Percentiles rank a stretch among this genome's conserved stretches.
Conservation (phyloP, 345 rosid genomes). For the Syzygium aqueum region DNA sequence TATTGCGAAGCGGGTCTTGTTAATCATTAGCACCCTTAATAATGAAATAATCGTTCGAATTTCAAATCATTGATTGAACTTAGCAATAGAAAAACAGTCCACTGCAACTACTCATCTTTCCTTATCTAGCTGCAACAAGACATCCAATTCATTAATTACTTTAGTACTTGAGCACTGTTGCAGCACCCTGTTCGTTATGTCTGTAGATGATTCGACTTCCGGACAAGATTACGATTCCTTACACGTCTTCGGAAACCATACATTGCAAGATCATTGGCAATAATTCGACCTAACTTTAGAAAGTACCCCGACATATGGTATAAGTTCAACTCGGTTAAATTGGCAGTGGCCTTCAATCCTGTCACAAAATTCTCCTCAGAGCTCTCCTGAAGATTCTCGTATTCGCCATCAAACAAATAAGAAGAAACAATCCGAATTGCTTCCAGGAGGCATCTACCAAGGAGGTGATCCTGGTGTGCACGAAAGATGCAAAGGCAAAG, state of each 20-base stretch:
- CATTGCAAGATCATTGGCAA: not conserved
- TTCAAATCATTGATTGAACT: not conserved
- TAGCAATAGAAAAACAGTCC: not conserved
- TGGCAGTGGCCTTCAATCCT: not conserved
- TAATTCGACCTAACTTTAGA: not conserved
- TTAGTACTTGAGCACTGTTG: not conserved
- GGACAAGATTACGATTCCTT: not conserved
- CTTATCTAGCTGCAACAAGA: not conserved
- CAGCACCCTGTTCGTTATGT: not conserved
- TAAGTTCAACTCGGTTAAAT: not conserved
- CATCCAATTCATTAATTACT: not conserved
- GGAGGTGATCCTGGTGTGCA: not conserved
- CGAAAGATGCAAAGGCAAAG: not conserved
- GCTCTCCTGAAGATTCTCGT: not conserved
- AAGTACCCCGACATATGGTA: not conserved
- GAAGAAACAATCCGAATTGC: not conserved
- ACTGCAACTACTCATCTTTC: not conserved
- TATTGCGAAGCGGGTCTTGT: not conserved
- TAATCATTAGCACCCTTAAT: not conserved
- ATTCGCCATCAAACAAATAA: not conserved
- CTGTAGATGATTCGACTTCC: not conserved
- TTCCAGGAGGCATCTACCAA: not conserved
- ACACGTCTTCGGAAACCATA: not conserved
- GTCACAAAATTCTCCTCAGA: not conserved
- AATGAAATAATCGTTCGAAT: not conserved